Conservation (phyloP, 208 protist species). For the Jaenimonas drosophilae region DNA sequence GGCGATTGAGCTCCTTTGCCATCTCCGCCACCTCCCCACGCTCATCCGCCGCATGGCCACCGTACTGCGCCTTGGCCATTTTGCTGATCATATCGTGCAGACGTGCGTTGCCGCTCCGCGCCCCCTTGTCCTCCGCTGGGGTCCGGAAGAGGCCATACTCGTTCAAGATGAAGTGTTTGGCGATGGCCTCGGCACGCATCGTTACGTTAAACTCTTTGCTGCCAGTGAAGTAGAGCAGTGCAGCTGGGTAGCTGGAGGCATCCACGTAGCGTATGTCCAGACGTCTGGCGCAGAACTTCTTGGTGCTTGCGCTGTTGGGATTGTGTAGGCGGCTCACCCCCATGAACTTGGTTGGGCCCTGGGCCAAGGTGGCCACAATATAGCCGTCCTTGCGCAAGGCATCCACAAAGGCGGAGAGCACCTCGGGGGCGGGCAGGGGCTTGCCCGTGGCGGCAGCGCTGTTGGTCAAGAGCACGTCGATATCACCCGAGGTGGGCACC, state of each 20-base stretch:
- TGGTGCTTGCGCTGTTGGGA: slow-evolving; percentile 7
- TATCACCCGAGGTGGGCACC: slow-evolving; percentile 57
- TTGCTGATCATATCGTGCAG: slow-evolving; percentile 63
- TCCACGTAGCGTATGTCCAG: slow-evolving; percentile 87
- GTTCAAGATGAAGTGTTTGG: slow-evolving; percentile 67
- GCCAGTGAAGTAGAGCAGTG: slow-evolving; percentile 91
- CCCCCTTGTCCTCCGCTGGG: slow-evolving; percentile 6
- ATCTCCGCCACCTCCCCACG: slow-evolving; percentile 31
- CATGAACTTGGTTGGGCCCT: slow-evolving; percentile 86
- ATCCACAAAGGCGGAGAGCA: slow-evolving; percentile 41
- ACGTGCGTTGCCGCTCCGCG: slow-evolving; percentile 4
- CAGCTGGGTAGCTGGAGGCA: slow-evolving; percentile 56
- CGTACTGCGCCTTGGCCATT: slow-evolving; percentile 45
- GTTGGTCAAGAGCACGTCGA: slow-evolving; percentile 77
- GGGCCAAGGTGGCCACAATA: slow-evolving; percentile 72
- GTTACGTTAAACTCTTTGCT: slow-evolving; percentile 90
- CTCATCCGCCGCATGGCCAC: slow-evolving; percentile 5
- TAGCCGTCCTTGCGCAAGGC: slow-evolving; percentile 58
- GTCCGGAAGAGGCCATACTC: slow-evolving; percentile 82
- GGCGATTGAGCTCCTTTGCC: slow-evolving; percentile 37
- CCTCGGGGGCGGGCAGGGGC: slow-evolving; percentile 19
- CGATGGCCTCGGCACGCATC: slow-evolving; percentile 83
- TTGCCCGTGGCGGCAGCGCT: not conserved
- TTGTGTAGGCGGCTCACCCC: slow-evolving; percentile 60
- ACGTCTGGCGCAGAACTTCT: slow-evolving; percentile 47